These are phyloP conservation scores for Fusarium agapanthi DNA, from an alignment of 2,329 filamentous ascomycete species.

Conservation along the genomic window DNA sequence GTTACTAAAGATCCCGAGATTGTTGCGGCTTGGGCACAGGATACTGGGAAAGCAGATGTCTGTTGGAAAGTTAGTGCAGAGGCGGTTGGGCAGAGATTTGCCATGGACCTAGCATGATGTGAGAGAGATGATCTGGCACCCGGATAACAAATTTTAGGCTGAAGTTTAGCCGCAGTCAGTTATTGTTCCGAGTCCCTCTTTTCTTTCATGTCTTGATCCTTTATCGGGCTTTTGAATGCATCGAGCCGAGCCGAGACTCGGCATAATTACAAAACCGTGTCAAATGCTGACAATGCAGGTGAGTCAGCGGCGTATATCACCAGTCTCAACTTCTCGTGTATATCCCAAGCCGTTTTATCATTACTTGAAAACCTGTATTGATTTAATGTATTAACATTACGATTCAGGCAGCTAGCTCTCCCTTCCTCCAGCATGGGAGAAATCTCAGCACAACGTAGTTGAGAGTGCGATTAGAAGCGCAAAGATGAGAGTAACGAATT, in stretches of 20 bases:
- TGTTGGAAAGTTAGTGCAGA: background rate
- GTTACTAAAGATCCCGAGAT: background rate
- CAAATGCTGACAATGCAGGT: background rate
- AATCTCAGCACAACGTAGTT: too few species aligned
- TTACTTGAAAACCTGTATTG: accelerated
- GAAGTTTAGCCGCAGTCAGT: background rate
- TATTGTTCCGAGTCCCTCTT: background rate
- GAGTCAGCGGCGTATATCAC: background rate
- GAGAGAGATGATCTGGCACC: accelerated
- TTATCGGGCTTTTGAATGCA: background rate
- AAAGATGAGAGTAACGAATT: accelerated
- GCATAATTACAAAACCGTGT: background rate
- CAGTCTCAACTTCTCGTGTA: too few species aligned
- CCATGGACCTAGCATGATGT: background rate
- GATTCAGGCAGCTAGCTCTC: too few species aligned
- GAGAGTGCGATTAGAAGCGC: too few species aligned
- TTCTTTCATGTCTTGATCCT: background rate
- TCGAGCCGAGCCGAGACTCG: background rate
- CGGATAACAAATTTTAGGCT: background rate
- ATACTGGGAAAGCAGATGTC: background rate
- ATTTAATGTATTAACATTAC: accelerated
- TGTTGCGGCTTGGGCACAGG: background rate
- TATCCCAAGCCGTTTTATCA: too few species aligned
- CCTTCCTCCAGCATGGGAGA: too few species aligned
- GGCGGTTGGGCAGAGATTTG: background rate